These are phyloP conservation scores for Mucor indicus DNA, from an alignment of 371 early-diverging fungal species.

Conservation along the genomic window DNA sequence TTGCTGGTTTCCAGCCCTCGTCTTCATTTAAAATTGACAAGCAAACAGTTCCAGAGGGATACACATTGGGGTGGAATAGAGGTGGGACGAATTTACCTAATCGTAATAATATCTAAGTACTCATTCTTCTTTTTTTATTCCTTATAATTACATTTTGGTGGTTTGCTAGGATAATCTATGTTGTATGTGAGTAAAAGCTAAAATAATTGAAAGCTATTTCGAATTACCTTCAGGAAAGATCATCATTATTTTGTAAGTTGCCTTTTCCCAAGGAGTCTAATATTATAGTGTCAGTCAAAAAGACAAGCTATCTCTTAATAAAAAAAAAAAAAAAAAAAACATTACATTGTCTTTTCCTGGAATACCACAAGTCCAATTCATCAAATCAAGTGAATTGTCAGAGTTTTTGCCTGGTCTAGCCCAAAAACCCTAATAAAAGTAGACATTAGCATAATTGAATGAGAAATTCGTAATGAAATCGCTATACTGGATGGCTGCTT, in stretches of 20 bases:
- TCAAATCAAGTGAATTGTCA: conserved; percentile 81
- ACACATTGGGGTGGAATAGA: conserved; percentile 99
- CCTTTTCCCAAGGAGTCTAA: conserved; percentile 95
- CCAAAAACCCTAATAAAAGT: conserved; percentile 68
- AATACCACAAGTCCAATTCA: conserved; percentile 93
- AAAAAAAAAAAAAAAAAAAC: background rate
- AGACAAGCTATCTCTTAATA: background rate
- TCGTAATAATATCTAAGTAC: background rate
- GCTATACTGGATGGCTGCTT: conserved; percentile 2
- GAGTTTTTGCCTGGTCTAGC: conserved; percentile 84
- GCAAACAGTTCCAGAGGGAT: conserved; percentile 98
- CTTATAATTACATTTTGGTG: conserved; percentile 73
- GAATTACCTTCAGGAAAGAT: conserved; percentile 83
- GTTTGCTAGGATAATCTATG: conserved; percentile 77
- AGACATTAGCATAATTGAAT: background rate
- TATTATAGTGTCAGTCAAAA: background rate
- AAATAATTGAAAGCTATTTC: background rate
- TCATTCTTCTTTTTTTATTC: background rate
- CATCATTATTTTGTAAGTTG: conserved; percentile 90
- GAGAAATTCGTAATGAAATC: background rate
- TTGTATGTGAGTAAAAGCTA: background rate
- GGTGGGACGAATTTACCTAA: conserved; percentile 82
- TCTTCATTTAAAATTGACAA: conserved; percentile 97
- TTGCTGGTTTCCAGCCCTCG: conserved; percentile 97
- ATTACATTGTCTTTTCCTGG: conserved; percentile 80